Base-by-base conservation (phyloP, 306 rosid species). In the Geum urbanum region DNA sequence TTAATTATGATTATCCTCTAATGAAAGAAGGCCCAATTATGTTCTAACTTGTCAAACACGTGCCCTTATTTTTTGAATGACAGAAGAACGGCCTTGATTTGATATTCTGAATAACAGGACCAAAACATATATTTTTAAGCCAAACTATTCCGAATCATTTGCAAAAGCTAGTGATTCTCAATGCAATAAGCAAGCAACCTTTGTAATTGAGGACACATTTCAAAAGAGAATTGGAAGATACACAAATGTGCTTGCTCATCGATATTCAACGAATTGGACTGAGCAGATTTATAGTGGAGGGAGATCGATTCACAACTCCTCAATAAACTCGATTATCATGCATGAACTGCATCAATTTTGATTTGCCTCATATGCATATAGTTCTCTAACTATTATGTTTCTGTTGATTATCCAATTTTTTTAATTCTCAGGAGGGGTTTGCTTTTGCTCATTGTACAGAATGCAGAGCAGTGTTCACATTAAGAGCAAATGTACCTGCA, bases 371-470 rank as follows among this genome's bases (percentile, higher is more conserved):
- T 2, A 60, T 16, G 5, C 22, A 37, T 20, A 14, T 13, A 19
- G 51, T 46, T 40, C 24, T 37, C 46, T 1, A 66, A 41, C 64
- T 47, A 40, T 63, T 61, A 51, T 54, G 54, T 63, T 74, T 63
- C 57, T 19, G 43, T 54, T 74, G 75, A 80, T 51, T 68, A 48
- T 70, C 55, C 70, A 22, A 51, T 66, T 67, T 48, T 72, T 79
- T 50, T 57, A 44, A 77, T 77, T 46, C 57, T 68, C 80, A 92
- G 97, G 99, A 94, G 86, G 99, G 99, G 63, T 89, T 89, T 81
- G 97, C 99, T 76, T 94, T 94, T 82, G 87, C 97, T 73, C 97
- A 90, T 79, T 94, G 99, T 87, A 91, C 99, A 66, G 99, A 94
- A 73, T 94, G 99, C 83, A 85, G 92, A 78, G 99, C 95, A 60